Conservation (phyloP, 2,329 filamentous ascomycete genomes). For the Pseudogymnoascus verrucosus region DNA sequence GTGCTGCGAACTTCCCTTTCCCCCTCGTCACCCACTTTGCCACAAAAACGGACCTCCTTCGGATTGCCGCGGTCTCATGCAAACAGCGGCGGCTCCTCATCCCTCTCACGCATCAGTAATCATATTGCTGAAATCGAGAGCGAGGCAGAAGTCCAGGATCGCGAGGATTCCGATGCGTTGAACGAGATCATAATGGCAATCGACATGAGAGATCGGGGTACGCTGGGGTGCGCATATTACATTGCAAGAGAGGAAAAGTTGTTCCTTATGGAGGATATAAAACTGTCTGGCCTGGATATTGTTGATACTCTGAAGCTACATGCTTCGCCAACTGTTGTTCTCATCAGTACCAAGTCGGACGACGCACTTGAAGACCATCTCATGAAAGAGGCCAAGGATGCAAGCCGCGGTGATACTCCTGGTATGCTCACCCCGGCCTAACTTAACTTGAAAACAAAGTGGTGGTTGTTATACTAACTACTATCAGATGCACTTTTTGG, state of each 20-base stretch:
- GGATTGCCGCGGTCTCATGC: conserved; percentile 12
- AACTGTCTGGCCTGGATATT: conserved; percentile 58
- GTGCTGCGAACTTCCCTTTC: conserved; percentile 12
- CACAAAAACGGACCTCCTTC: conserved; percentile 18
- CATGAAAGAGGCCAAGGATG: conserved; percentile 23
- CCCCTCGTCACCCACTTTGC: conserved; percentile 16
- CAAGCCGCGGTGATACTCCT: conserved; percentile 15
- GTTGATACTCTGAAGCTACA: conserved; percentile 54
- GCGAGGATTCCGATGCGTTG: conserved; percentile 41
- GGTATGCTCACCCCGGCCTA: neutral
- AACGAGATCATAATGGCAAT: conserved; percentile 74
- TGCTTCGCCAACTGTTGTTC: conserved; percentile 46
- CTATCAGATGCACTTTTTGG: conserved; percentile 31
- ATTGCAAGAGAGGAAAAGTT: conserved; percentile 60
- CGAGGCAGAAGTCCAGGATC: conserved; percentile 26
- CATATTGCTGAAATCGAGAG: conserved; percentile 19
- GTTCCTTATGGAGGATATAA: conserved; percentile 69
- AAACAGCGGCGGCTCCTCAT: neutral
- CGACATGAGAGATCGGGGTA: conserved; percentile 61
- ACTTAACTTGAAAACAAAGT: neutral
- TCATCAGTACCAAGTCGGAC: conserved; percentile 35
- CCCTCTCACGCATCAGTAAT: neutral
- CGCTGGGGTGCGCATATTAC: conserved; percentile 80
- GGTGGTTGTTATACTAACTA: neutral
- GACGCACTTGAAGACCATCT: conserved; percentile 27